phyloP scores from a whole-genome alignment of 2,329 filamentous ascomycete genomes.

The Alternaria gaisen region DNA sequence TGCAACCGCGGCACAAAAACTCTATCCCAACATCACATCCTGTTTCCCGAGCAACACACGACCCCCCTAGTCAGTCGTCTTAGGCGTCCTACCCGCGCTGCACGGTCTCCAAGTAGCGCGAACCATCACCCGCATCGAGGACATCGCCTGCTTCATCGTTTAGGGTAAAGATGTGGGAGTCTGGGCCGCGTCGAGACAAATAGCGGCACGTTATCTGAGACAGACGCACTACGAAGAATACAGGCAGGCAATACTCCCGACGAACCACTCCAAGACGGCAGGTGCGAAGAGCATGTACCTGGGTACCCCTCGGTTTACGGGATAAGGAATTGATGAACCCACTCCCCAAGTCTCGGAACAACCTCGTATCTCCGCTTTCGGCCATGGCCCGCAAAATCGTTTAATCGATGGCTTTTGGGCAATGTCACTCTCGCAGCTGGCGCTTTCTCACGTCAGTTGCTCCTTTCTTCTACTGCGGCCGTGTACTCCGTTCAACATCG shows the following conservation, averaged over 20 bases:
- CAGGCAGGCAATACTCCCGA: constrained; percentile 25
- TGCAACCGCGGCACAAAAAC: constrained; percentile 22
- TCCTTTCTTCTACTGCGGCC: neutral
- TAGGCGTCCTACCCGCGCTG: constrained; percentile 32
- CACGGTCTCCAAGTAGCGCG: constrained; percentile 43
- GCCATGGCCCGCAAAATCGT: constrained; percentile 21
- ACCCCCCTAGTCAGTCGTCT: constrained; percentile 15
- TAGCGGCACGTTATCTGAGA: constrained; percentile 31
- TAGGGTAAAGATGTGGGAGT: constrained; percentile 20
- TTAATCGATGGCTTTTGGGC: neutral
- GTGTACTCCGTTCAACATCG: neutral
- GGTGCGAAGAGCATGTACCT: constrained; percentile 33
- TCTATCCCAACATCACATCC: constrained; percentile 27
- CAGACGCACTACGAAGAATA: constrained; percentile 22
- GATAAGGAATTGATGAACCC: constrained; percentile 27
- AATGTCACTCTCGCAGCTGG: constrained; percentile 1
- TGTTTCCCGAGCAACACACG: constrained; percentile 18
- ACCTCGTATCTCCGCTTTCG: constrained; percentile 34
- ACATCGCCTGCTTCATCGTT: constrained; percentile 29
- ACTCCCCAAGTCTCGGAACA: constrained; percentile 21
- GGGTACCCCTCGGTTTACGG: constrained; percentile 30
- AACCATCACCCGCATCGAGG: constrained; percentile 43
- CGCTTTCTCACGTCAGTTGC: neutral
- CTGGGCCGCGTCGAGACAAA: constrained; percentile 16
- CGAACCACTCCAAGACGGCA: constrained; percentile 37